Evolutionary conservation across 257 asterid genomes (phyloP), one percentile per base, ranked within the genome.

Genomic region (Solanum clarkiae): DNA sequence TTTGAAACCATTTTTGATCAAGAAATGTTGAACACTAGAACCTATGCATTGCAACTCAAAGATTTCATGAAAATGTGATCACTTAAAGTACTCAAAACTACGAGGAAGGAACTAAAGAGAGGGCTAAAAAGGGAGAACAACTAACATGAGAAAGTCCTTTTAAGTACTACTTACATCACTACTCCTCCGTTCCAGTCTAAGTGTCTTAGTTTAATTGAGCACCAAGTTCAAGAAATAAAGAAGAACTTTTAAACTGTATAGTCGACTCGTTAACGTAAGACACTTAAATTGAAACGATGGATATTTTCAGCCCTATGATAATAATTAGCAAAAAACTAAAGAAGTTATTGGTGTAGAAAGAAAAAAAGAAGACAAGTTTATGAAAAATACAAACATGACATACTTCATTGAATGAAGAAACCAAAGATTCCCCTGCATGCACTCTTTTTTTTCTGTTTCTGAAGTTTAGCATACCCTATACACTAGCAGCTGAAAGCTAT

Each of bases 401-500:
- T 14, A 53, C 29, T 79, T 16, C 49, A 63, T 84, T 80, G 88
- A 89, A 85, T 83, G 82, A 84, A 62, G 90, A 88, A 85, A 88
- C 92, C 87, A 91, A 92, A 90, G 96, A 93, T 90, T 93, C 94
- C 94, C 66, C 82, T 84, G 81, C 84, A 62, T 87, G 85, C 59
- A 86, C 80, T 85, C 45, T 81, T 71, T 44, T 36, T 80, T 59
- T 77, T 29, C 54, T 75, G 84, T 44, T 84, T 86, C 86, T 88
- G 80, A 90, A 88, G 86, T 85, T 81, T 86, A 89, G 85, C 80
- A 88, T 86, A 90, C 85, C 89, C 88, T 89, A 87, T 85, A 88
- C 85, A 53, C 80, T 90, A 88, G 90, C 91, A 90, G 88, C 92
- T 88, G 94, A 88, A 81, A 89, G 94, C 98, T 92, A 94, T 87